Base-by-base conservation (phyloP, 441 rosid species). In the Populus hybrid region DNA sequence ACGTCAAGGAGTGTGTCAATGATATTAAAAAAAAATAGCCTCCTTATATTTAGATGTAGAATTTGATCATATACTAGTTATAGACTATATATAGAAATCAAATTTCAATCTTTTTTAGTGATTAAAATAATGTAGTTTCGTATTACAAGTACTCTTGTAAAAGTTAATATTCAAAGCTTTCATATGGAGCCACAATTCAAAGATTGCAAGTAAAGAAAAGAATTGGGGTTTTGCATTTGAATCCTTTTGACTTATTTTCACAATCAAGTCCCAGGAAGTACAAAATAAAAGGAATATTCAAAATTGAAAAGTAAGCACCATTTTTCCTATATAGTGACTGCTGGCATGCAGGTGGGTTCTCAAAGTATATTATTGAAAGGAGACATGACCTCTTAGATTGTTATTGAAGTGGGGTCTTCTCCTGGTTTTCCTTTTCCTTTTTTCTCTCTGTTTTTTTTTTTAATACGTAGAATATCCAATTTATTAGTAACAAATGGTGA, bases 201-300 rank as follows among this genome's bases (percentile, higher is more conserved):
- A 18, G n/a, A 53, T 18, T 16, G 6, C 0, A 50, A 50, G 59
- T 50, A 16, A 50, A 16, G 59, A 53, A 53, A 53, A 2, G n/a
- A 53, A 53, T 53, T 53, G 61, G 21, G 61, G 30, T 18, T n/a
- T 21, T 50, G 40, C 20, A 34, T 26, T 4, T 30, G 32, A 30
- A 30, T 70, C 63, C 79, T 74, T 81, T 81, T 79, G 80, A 81
- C 78, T 71, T 72, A 36, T 70, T 5, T 14, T 18, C 35, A 64
- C 21, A 72, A 72, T 76, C 34, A 78, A 71, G 72, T 66, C 66
- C 46, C 8, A 70, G 69, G 81, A 73, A 79, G 61, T 53, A 53
- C 61, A 78, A 16, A 64, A 66, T 30, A 76, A 46, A 73, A 68
- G 72, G 84, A 81, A 86, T 86, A 86, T 84, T 84, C 84, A 86